phyloP scores from a whole-genome alignment of 805 yeast species.

The Starmerella stellata region DNA sequence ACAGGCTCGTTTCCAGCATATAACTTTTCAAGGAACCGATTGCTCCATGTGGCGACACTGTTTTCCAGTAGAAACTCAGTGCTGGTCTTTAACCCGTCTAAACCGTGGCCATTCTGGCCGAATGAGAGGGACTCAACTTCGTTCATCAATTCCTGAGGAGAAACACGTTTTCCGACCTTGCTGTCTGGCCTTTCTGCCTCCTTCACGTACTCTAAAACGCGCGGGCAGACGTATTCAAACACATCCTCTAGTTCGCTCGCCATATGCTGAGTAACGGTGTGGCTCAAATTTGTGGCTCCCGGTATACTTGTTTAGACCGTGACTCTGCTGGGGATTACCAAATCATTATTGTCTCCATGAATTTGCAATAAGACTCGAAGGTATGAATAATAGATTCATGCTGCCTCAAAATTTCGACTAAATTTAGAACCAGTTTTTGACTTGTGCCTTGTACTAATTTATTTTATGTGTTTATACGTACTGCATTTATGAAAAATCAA shows the following conservation, averaged over 20 bases:
- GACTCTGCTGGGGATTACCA: no score
- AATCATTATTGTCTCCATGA: no score
- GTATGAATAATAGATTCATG: no score
- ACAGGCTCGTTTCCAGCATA: constrained; percentile 77
- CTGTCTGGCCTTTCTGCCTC: constrained; percentile 29
- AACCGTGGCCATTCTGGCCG: constrained; percentile 26
- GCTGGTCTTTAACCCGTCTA: constrained; percentile 30
- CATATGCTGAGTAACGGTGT: background rate
- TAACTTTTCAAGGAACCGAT: constrained; percentile 66
- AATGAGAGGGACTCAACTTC: constrained; percentile 14
- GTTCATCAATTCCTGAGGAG: constrained; percentile 31
- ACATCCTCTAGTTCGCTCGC: constrained; percentile 36
- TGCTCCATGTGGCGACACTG: constrained; percentile 73
- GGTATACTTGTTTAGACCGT: no score
- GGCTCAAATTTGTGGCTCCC: background rate
- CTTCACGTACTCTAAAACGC: constrained; percentile 38
- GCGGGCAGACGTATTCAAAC: constrained; percentile 33
- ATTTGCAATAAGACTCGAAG: no score
- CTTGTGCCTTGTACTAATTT: no score
- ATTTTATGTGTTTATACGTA: no score
- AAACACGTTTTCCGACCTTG: constrained; percentile 29
- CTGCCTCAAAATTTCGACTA: no score
- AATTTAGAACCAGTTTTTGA: no score
- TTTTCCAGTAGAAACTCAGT: constrained; percentile 42
- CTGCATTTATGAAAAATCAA: no score